Percentiles rank a stretch among this genome's conserved stretches.
These are phyloP conservation scores for Helenozyma rhizophorensis DNA, from an alignment of 805 yeast genomes.

Conservation along the genomic window DNA sequence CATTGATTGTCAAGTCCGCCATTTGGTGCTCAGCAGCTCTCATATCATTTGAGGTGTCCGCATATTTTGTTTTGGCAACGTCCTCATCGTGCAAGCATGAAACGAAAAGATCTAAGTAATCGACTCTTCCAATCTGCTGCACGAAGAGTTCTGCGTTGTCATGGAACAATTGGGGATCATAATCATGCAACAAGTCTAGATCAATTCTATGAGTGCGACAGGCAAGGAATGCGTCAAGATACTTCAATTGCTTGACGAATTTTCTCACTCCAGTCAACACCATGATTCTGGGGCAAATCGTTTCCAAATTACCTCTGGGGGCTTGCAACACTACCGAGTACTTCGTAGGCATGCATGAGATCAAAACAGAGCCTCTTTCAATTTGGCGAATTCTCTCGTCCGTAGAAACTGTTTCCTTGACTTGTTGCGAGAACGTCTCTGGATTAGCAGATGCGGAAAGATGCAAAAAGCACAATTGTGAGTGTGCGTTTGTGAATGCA, in stretches of 20 bases:
- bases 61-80: slow-evolving; percentile 76
- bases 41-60: slow-evolving; percentile 49
- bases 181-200: slow-evolving; percentile 84
- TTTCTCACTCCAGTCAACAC: slow-evolving; percentile 79
- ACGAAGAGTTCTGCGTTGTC: slow-evolving; percentile 64
- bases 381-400: slow-evolving; percentile 78
- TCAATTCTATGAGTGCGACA: slow-evolving; percentile 93
- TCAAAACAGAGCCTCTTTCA: slow-evolving; percentile 87
- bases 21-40: not conserved
- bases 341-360: slow-evolving; percentile 75
- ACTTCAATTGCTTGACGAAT: slow-evolving; percentile 54
- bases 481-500: slow-evolving; percentile 83
- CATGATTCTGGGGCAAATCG: slow-evolving; percentile 89
- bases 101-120: slow-evolving; percentile 79
- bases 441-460: slow-evolving; percentile 41
- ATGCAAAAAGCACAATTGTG: slow-evolving; percentile 77
- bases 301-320: slow-evolving; percentile 93
- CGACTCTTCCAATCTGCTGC: slow-evolving; percentile 64
- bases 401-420: too few relatives aligned
- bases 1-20: slow-evolving; percentile 10
- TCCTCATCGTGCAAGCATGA: slow-evolving; percentile 85
- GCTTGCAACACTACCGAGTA: slow-evolving; percentile 86
- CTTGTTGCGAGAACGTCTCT: slow-evolving; percentile 26
- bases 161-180: slow-evolving; percentile 66
- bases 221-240: slow-evolving; percentile 67